Percentiles rank a stretch among this genome's conserved stretches.
Conservation (phyloP, 1,139 yeast genomes). For the Suhomyces atakaporum region DNA sequence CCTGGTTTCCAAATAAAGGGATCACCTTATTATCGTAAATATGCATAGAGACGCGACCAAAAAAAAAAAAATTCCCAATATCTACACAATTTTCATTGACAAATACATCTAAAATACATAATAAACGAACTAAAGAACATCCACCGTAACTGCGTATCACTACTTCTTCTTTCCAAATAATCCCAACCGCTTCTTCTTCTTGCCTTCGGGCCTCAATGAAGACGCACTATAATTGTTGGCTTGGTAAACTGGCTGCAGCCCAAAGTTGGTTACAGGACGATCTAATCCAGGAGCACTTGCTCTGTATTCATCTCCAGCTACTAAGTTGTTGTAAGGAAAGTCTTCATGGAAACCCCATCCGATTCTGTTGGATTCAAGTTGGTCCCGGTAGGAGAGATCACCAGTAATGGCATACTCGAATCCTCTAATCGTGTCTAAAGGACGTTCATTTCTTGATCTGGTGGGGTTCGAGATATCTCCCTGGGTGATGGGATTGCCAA, state of each 20-base stretch:
- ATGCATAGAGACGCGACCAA: neutral
- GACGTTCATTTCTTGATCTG: slow-evolving; percentile 89
- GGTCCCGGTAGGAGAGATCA: slow-evolving; percentile 72
- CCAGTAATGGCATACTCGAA: slow-evolving; percentile 95
- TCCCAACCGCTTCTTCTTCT: slow-evolving; percentile 69
- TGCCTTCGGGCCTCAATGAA: slow-evolving; percentile 39
- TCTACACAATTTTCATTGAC: no score
- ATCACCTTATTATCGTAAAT: neutral
- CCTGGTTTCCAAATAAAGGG: no score
- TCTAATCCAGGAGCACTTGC: slow-evolving; percentile 11
- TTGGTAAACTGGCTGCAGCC: slow-evolving; percentile 67
- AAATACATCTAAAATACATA: neutral
- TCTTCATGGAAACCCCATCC: slow-evolving; percentile 75
- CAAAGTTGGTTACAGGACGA: slow-evolving; percentile 28
- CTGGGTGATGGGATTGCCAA: slow-evolving; percentile 71
- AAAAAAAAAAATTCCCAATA: no score
- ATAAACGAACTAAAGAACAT: neutral
- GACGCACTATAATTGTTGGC: slow-evolving; percentile 53
- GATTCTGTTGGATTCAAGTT: slow-evolving; percentile 70
- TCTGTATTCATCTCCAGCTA: slow-evolving; percentile 18
- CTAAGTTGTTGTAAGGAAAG: slow-evolving; percentile 40
- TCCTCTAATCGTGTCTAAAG: slow-evolving; percentile 88
- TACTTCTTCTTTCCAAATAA: slow-evolving; percentile 66
- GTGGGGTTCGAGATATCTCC: slow-evolving; percentile 93
- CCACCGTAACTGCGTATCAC: slow-evolving; percentile 1